Evolutionary conservation across 768 basidiomycete genomes (phyloP), one percentile per base, ranked within the genome.

Genomic region (Russula dissimulans): DNA sequence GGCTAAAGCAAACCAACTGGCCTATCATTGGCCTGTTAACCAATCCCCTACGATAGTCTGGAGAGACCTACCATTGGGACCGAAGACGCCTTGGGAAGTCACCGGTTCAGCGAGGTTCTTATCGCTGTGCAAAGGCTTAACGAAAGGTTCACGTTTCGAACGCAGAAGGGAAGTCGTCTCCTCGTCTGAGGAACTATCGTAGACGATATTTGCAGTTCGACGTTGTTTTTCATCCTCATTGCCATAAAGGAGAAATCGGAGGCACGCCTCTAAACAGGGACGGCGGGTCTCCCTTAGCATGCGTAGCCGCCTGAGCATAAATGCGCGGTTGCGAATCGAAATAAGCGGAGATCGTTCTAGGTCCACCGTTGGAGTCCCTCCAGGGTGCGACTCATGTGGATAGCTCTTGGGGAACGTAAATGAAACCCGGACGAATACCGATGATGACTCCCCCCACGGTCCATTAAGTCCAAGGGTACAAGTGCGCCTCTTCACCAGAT

Each of bases 371-470:
- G 91, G 89, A 0, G 79, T 84, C 18, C 86, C 82, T 10, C 81
- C 76, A 0, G 91, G 89, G 66, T 84, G 75, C 1, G 64, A 65
- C 0, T 79, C 78, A 6, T 82, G 77, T 0, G 90, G 88, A 68
- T 98, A 98, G 45, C 82, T 81, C 26, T 82, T 78, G 0, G 95
- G 94, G 67, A 97, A 97, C 1, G 82, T 85, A 74, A 97, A 95
- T 1, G 89, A 87, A 31, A 95, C 81, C 0, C 95, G 85, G 59
- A 94, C 84, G 73, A 91, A 94, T 7, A 88, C 87, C 18, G 85
- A 87, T 11, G 85, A 86, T 0, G 80, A 82, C 57, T 87, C 87
- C n/a, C 89, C 91, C 93, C 93, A 95, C 3, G 92, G 93, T 2
- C 91, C 91, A 63, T 91, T 84, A 45, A 97, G 75, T 4, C 91